Evolutionary conservation across 345 rosid genomes (phyloP).

Genomic region (Lumnitzera racemosa): DNA sequence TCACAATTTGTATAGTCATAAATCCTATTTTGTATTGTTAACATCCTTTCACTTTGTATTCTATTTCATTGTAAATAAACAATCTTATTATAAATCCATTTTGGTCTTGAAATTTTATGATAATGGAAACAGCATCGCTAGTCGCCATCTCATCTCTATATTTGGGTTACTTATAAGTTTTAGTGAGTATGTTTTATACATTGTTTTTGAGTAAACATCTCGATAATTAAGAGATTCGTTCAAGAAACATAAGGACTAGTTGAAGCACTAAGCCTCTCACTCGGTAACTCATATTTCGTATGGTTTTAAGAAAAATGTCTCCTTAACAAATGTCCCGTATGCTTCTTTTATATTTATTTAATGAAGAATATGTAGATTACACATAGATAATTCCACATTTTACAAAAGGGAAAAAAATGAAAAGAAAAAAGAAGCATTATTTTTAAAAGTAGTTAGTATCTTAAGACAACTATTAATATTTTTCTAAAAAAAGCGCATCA

Average conservation of each 20-base stretch:
- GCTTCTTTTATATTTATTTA: no score
- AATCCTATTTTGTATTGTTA: constrained; percentile 1
- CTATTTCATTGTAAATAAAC: constrained; percentile 12
- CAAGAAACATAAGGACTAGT: constrained; percentile 6
- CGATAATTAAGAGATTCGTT: constrained; percentile 1
- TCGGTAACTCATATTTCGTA: no score
- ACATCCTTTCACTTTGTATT: constrained; percentile 14
- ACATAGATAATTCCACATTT: no score
- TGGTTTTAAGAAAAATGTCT: no score
- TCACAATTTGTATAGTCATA: neutral
- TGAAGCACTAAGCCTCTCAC: neutral
- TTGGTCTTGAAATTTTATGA: constrained; percentile 14
- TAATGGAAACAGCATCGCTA: constrained; percentile 14
- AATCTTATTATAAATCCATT: constrained; percentile 11
- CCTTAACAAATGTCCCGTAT: no score
- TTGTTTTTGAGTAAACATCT: neutral
- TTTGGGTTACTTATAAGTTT: constrained; percentile 14
- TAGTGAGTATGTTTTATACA: constrained; percentile 2
- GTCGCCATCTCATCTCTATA: constrained; percentile 15
- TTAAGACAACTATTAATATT: no score
- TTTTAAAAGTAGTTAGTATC: no score
- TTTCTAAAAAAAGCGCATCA: no score
- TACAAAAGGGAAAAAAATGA: no score
- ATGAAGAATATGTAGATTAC: no score
- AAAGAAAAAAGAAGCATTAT: no score